These are phyloP conservation scores for Lupinus albus DNA, from an alignment of 306 rosid genomes.

Conservation along the genomic window DNA sequence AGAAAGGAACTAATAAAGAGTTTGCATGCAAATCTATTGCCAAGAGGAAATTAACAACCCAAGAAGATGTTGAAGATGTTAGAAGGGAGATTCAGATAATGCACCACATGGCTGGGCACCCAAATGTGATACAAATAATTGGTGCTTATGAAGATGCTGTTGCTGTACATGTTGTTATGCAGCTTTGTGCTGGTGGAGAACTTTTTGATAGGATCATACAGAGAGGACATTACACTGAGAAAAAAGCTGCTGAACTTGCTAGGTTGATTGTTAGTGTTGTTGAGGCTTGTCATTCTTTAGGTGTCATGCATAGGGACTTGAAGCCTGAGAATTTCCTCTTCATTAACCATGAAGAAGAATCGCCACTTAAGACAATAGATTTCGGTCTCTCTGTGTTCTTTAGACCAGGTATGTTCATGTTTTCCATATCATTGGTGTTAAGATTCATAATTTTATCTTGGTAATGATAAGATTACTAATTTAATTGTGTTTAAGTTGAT, in stretches of 20 bases:
- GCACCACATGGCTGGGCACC: slow-evolving; percentile 95
- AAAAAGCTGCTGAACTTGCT: slow-evolving; percentile 83
- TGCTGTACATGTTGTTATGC: slow-evolving; percentile 87
- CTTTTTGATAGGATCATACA: slow-evolving; percentile 90
- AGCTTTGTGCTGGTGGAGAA: slow-evolving; percentile 90
- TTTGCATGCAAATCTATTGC: slow-evolving; percentile 88
- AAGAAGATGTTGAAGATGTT: slow-evolving; percentile 93
- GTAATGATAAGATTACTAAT: background rate
- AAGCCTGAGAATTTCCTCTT: slow-evolving; percentile 93
- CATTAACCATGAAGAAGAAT: slow-evolving; percentile 68
- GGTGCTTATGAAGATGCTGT: slow-evolving; percentile 88
- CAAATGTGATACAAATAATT: slow-evolving; percentile 76
- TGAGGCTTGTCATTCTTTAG: slow-evolving; percentile 83
- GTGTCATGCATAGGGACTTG: slow-evolving; percentile 96
- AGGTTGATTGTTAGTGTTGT: slow-evolving; percentile 74
- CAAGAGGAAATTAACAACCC: slow-evolving; percentile 74
- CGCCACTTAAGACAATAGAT: slow-evolving; percentile 80
- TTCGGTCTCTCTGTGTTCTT: slow-evolving; percentile 92
- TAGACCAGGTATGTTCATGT: slow-evolving; percentile 66
- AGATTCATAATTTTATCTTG: background rate
- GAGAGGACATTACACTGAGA: slow-evolving; percentile 85
- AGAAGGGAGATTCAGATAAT: slow-evolving; percentile 93
- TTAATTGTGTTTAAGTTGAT: too few relatives aligned
- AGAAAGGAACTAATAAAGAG: slow-evolving; percentile 58
- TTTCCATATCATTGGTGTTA: background rate